Evolutionary conservation across 1,139 yeast species (phyloP), one percentile per base, ranked within the genome.

Genomic region (Petasospora fabianii): DNA sequence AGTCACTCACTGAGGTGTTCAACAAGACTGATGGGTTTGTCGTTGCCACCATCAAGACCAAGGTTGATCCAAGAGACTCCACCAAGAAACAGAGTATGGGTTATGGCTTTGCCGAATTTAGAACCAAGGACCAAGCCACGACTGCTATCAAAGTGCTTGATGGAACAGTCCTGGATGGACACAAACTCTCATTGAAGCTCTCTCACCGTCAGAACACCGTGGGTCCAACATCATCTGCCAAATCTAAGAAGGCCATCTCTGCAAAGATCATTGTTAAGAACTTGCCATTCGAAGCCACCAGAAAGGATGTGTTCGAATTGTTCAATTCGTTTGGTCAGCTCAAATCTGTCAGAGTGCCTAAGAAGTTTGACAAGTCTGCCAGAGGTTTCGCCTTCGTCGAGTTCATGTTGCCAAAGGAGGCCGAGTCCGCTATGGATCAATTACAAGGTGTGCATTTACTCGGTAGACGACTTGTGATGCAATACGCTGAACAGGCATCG

Each of bases 301-400:
- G 96, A 65, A 84, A 86, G 60, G 98, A 94, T 58, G 79, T 92
- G 30, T 80, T 85, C 59, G 95, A 88, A 59, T 69, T 92, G 48
- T 88, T 92, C 65, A 92, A 90, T 40, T 82, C 96, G 2, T 92
- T 90, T 67, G 99, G 98, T 43, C 90, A 86, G 63, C 71, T 92
- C 56, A 87, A 90, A 56, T 84, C 97, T 2, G 96, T 90, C 33
- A 82, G 98, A 60, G 92, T 92, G 36, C 99, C 99, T 21, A 84
- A 84, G 75, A 94, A 94, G 62, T 88, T 90, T 68, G 95, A 92
- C 71, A 84, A 84, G 60, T 77, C 90, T 26, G 95, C 97, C 13
- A 79, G 98, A 61, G 99, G 99, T 59, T 92, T 92, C 68, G 98
- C 98, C 0, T 92, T 92, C 62, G 96, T 94, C 34, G 99, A 92